Evolutionary conservation across 2,329 filamentous ascomycete species (phyloP), one percentile per base, ranked within the genome.

Genomic region (Chlorencoelia australis): DNA sequence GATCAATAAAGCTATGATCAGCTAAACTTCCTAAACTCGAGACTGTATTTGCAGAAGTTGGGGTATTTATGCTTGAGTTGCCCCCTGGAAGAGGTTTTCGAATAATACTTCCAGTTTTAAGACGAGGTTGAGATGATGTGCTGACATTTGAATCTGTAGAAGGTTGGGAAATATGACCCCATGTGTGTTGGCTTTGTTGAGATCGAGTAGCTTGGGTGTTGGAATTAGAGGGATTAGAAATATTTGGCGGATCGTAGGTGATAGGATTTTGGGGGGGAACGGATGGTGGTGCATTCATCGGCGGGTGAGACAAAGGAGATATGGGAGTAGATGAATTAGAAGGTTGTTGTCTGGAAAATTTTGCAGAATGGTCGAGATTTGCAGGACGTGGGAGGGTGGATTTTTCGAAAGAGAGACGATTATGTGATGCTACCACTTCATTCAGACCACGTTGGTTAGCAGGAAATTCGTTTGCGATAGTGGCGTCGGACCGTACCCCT

Each of bases 81-180:
- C 63, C 60, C n/a, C 54, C 47, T 16, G 68, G 66, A 9, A 75
- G 46, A 16, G 71, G 70, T 49, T 75, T 76, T 42, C 71, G 62
- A 33, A 60, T 58, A 27, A 71, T 59, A 21, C 62, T 59, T n/a
- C 55, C 58, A 15, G 63, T 63, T 38, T 65, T 60, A 10, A 65
- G 41, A 21, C 41, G 49, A 33, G 33, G 36, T 19, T 49, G 45
- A 18, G 44, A 39, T 13, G 27, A 13, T 26, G 32, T 37, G 33
- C 45, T 54, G 17, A 40, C 25, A 24, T 33, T 48, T 29, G 44
- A 49, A 30, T 49, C 50, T 43, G 33, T 28, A 16, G 49, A 48
- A 13, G 30, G 35, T 18, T 44, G 45, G 7, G 42, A 26, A 21
- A 27, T 31, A 40, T 54, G 48, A 31, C 41, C 42, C 13, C 36